phyloP scores from a whole-genome alignment of 2,329 filamentous ascomycete genomes.

The Aureobasidium sp. region DNA sequence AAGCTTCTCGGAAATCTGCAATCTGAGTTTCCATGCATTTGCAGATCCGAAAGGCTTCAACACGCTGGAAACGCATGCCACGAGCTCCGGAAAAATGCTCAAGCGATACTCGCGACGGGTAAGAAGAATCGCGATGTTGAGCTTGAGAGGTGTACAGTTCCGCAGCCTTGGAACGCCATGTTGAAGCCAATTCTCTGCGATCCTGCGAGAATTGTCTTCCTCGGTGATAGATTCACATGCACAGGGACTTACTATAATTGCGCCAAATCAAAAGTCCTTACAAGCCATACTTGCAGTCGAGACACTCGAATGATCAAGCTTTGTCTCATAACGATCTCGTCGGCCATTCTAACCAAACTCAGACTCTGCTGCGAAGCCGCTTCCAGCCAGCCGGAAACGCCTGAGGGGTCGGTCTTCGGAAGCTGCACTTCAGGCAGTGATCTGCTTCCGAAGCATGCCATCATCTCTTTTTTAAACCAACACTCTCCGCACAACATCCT shows the following conservation, averaged over 20 bases:
- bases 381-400: background rate
- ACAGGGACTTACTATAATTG: too few species aligned
- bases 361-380: background rate
- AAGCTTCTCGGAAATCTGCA: background rate
- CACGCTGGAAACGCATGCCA: background rate
- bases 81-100: background rate
- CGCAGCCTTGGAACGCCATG: background rate
- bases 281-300: background rate
- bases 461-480: background rate
- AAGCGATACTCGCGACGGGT: background rate
- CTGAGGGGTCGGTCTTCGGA: background rate
- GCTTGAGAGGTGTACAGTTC: background rate
- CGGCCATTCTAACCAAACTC: background rate
- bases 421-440: background rate
- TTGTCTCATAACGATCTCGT: background rate
- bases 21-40: background rate
- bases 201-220: background rate
- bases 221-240: too few species aligned
- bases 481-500: background rate
- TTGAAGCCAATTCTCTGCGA: background rate
- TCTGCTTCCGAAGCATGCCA: background rate
- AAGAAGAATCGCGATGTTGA: background rate
- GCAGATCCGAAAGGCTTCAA: background rate
- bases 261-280: background rate
- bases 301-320: background rate